These are phyloP conservation scores for Botryotinia calthae DNA, from an alignment of 2,329 filamentous ascomycete genomes.

Conservation along the genomic window DNA sequence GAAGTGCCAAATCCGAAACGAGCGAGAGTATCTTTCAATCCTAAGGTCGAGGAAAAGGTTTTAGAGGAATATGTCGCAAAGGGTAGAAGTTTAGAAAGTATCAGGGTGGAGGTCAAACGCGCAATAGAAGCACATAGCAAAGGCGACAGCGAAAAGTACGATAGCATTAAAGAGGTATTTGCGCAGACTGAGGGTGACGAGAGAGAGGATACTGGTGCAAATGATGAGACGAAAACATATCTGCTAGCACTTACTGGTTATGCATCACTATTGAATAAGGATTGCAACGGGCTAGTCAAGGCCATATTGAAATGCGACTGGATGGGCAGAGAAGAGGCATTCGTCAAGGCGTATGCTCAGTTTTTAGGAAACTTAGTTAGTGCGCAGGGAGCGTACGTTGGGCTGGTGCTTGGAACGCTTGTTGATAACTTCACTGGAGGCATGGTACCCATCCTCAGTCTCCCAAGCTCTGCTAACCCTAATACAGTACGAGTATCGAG, in stretches of 20 bases:
- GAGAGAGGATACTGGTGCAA: conserved; percentile 28
- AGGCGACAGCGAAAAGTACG: conserved; percentile 59
- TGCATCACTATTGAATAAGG: conserved; percentile 57
- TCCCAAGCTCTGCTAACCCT: conserved; percentile 42
- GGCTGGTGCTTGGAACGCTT: conserved; percentile 73
- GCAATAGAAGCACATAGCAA: conserved; percentile 54
- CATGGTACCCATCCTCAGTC: conserved; percentile 34
- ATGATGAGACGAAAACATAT: conserved; percentile 52
- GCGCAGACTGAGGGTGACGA: conserved; percentile 22
- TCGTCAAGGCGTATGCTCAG: conserved; percentile 64
- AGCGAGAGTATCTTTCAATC: conserved; percentile 37
- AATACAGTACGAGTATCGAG: conserved; percentile 40
- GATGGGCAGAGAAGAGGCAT: conserved; percentile 63
- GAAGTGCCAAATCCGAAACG: conserved; percentile 35
- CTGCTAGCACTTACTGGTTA: conserved; percentile 62
- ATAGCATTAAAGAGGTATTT: conserved; percentile 59
- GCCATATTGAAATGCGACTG: conserved; percentile 60
- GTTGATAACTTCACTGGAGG: conserved; percentile 69
- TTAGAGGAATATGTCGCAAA: conserved; percentile 33
- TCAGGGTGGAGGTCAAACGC: conserved; percentile 38
- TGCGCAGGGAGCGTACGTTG: conserved; percentile 76
- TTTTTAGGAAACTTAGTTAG: conserved; percentile 73
- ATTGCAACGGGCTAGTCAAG: conserved; percentile 57
- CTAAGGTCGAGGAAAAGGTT: conserved; percentile 38
- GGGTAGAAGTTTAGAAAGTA: conserved; percentile 32